Conservation (phyloP, 129 eudicot genomes). For the Silybum marianum region DNA sequence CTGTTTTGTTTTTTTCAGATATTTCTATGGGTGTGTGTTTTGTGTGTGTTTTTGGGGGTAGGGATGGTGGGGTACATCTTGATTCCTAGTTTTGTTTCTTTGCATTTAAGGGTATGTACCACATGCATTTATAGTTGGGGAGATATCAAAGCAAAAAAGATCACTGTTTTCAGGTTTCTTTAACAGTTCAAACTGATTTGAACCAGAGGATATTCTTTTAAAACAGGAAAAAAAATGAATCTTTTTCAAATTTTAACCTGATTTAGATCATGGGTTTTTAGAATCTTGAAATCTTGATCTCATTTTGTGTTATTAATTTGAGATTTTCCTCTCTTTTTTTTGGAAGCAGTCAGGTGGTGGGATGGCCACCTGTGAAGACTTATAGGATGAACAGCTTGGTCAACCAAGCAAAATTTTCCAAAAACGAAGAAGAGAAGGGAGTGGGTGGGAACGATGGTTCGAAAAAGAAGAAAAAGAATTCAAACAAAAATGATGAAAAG, state of each 20-base stretch:
- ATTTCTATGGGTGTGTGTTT: background rate
- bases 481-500: conserved; percentile 41
- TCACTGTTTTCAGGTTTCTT: conserved; percentile 12
- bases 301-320: background rate
- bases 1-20: background rate
- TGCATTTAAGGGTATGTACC: conserved; percentile 18
- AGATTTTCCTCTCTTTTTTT: conserved; percentile 12
- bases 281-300: conserved; percentile 12
- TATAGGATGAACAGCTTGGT: conserved; percentile 94
- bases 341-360: conserved; percentile 85
- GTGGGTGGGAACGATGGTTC: conserved; percentile 49
- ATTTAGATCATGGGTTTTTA: conserved; percentile 8
- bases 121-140: conserved; percentile 26
- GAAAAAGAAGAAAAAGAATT: conserved; percentile 50
- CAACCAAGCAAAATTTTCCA: conserved; percentile 73
- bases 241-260: conserved; percentile 2
- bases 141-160: background rate
- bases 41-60: background rate
- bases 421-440: conserved; percentile 59
- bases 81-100: conserved; percentile 30
- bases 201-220: conserved; percentile 11
- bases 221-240: conserved; percentile 3
- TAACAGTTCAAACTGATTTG: background rate
- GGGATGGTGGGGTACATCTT: conserved; percentile 11
- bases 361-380: conserved; percentile 98